These are phyloP conservation scores for Lipomyces chichibuensis DNA, from an alignment of 805 yeast species.

Conservation along the genomic window DNA sequence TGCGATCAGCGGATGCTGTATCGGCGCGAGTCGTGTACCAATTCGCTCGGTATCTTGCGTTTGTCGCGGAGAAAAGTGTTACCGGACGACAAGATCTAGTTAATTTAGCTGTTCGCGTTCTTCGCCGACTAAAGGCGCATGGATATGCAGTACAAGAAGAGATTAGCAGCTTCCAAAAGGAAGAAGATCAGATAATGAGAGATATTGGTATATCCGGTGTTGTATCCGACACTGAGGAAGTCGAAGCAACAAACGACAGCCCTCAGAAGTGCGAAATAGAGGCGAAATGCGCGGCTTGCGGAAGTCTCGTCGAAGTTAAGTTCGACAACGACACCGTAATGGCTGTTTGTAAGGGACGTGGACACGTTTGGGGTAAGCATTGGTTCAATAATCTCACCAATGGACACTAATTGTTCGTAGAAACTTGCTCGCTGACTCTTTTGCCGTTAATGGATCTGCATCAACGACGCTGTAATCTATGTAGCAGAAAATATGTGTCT, in stretches of 20 bases:
- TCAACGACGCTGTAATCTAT: constrained; percentile 27
- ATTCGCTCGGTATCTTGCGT: constrained; percentile 6
- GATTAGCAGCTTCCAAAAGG: not conserved
- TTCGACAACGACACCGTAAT: not conserved
- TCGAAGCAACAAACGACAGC: not conserved
- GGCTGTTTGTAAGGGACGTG: constrained; percentile 18
- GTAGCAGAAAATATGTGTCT: constrained; percentile 11
- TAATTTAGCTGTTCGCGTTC: not conserved
- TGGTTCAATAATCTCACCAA: not conserved
- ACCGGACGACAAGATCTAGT: not conserved
- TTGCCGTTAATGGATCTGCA: constrained; percentile 28
- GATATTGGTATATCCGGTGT: not conserved
- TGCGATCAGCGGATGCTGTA: not conserved
- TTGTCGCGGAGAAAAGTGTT: not conserved
- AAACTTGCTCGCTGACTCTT: constrained; percentile 27
- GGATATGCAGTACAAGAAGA: not conserved
- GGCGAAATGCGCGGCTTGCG: constrained; percentile 28
- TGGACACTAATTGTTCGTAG: constrained; percentile 4
- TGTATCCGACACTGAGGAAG: not conserved
- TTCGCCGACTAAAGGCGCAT: not conserved
- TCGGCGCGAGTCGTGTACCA: constrained; percentile 13
- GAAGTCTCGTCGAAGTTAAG: constrained; percentile 16
- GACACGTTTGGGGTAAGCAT: constrained; percentile 29
- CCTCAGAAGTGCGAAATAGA: not conserved
- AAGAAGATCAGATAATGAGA: not conserved